phyloP scores from a whole-genome alignment of 495 filamentous ascomycete species.

The Penicillium turbatum region DNA sequence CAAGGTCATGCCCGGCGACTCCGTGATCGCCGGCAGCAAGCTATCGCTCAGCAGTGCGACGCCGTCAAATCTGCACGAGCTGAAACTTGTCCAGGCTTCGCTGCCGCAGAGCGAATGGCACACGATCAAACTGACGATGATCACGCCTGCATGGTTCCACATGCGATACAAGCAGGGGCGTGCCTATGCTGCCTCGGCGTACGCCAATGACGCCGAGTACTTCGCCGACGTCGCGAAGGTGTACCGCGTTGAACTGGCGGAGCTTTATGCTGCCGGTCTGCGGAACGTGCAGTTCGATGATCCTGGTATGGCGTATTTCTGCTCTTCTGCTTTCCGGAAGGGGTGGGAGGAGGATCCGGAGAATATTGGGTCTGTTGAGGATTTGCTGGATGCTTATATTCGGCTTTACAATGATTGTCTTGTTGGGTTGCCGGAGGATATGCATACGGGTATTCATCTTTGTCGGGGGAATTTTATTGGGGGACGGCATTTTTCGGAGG shows the following conservation, averaged over 20 bases:
- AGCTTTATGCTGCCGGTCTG: conserved; percentile 57
- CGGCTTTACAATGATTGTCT: conserved; percentile 60
- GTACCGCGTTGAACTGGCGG: conserved; percentile 57
- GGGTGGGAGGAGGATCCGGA: conserved; percentile 56
- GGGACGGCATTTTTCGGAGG: conserved; percentile 57
- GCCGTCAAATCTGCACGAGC: conserved; percentile 53
- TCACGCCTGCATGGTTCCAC: conserved; percentile 63
- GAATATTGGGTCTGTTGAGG: conserved; percentile 47
- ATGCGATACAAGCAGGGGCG: conserved; percentile 58
- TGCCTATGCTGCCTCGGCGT: conserved; percentile 52
- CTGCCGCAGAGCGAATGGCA: conserved; percentile 44
- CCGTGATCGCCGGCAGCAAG: conserved; percentile 61
- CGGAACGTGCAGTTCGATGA: conserved; percentile 65
- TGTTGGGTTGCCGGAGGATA: conserved; percentile 50
- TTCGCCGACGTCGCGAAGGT: conserved; percentile 58
- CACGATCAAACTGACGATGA: conserved; percentile 61
- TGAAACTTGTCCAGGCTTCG: conserved; percentile 50
- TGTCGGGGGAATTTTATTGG: conserved; percentile 53
- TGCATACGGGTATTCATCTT: conserved; percentile 63
- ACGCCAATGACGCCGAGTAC: conserved; percentile 55
- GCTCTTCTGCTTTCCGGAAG: conserved; percentile 58
- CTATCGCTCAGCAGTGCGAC: conserved; percentile 53
- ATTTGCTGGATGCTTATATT: conserved; percentile 57
- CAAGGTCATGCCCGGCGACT: conserved; percentile 57
- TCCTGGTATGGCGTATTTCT: conserved; percentile 62